Base-by-base conservation (phyloP, 2,329 filamentous ascomycete genomes). In the Colletotrichum sp. region DNA sequence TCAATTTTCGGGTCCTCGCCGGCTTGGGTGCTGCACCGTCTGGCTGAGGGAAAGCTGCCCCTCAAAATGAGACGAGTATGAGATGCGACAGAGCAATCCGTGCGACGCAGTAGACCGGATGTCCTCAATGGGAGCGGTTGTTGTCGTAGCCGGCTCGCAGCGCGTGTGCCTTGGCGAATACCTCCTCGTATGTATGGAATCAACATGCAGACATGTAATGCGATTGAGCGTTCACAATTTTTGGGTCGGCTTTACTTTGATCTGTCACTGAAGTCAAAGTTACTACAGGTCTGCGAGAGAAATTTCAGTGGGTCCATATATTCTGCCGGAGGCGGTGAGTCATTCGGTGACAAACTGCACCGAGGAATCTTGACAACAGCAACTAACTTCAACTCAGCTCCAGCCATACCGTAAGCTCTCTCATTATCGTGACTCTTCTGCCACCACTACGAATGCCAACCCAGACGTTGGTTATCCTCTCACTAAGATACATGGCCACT, bases 261-360 rank as follows among this genome's bases (percentile, higher is more conserved):
- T 57, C 49, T 60, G 70, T 72, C 72, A 30, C n/a, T 69, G 10
- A 39, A 36, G 32, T 64, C 26, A 24, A 34, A 64, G 57, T 16
- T 44, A 64, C 36, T 57, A 70, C 63, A 21, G 52, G 64, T 72
- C 57, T 30, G 32, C 32, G 44, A 76, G 69, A 78, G 76, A 78
- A 78, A 78, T 77, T 78, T 78, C 63, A 77, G 76, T 77, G 76
- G 76, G 76, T 71, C 67, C n/a, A 3, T 5, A 6, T 8, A 71
- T 78, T 78, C 71, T 78, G 76, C 76, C 76, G 55, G 69, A 60
- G 64, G 73, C 73, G 73, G 73, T 76, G 57, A 76, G 73, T n/a
- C 24, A 30, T 13, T 57, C 7, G 9, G 32, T 28, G 26, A 69
- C 70, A 21, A 55, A 68, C 24, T 39, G 15, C 13, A 24, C 62